phyloP scores from a whole-genome alignment of 2,329 filamentous ascomycete species.

The Cytospora leucostoma region DNA sequence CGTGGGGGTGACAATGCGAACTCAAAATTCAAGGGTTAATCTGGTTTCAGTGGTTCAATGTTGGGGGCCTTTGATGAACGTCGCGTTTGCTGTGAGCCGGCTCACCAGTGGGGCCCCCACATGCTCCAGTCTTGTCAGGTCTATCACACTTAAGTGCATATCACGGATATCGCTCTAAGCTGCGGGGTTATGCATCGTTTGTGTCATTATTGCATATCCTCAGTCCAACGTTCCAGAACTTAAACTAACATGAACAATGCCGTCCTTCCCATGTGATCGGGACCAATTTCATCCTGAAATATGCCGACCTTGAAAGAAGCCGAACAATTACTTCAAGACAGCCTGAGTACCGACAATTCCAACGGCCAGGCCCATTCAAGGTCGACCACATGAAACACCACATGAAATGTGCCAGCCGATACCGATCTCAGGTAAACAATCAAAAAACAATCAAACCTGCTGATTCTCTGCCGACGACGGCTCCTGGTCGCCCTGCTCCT shows the following conservation, averaged over 20 bases:
- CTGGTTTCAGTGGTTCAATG: not conserved
- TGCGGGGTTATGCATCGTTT: not conserved
- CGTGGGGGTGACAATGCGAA: not conserved
- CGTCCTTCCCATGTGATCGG: not conserved
- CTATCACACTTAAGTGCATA: slow-evolving; percentile 2
- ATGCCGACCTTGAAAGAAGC: no score
- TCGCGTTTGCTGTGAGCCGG: slow-evolving; percentile 1
- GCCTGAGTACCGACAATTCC: no score
- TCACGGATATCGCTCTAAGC: not conserved
- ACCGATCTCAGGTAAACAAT: no score
- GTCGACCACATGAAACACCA: no score
- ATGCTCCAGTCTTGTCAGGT: not conserved
- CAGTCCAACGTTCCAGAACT: not conserved
- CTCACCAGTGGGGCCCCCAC: slow-evolving; percentile 5
- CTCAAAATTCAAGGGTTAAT: not conserved
- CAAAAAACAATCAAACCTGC: no score
- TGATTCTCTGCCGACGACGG: no score
- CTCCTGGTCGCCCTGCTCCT: no score
- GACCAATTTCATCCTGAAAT: no score
- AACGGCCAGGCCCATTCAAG: no score
- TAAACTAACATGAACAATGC: not conserved
- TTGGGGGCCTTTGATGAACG: not conserved
- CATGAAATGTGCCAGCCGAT: no score
- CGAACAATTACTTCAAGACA: no score
- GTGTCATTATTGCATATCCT: not conserved